Base-by-base conservation (phyloP, 139 green algal genomes). In the Volvox reticuliferus region DNA sequence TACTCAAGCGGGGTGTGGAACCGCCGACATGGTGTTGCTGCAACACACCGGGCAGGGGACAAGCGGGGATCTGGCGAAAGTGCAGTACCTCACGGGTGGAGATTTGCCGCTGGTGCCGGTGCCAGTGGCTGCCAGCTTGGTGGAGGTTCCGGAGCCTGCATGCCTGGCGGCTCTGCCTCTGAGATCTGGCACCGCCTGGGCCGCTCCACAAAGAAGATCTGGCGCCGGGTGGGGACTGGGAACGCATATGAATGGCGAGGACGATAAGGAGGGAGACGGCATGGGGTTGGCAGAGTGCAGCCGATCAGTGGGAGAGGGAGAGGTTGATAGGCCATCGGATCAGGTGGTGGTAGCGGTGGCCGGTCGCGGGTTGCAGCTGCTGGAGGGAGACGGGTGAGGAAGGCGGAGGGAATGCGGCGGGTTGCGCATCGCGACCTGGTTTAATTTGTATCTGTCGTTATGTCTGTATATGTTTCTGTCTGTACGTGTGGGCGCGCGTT, bases 131-230 rank as follows among this genome's bases (percentile, higher is more conserved):
- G 86, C 86, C 13, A 50, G 16, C 22, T 1, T 24, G 50, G 26
- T 83, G 71, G 86, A 90, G 0, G 71, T 90, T 68, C 86, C 86
- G 30, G 86, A 90, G 50, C 86, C 86, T 0, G 86, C 86, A 14
- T 90, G 86, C 32, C 71, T 90, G 50, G 30, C 50, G 19, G 73
- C 73, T 44, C 26, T 89, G 16, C 61, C 26, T 1, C 61, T 87
- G 80, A 61, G 32, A 18, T 20, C 17, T 12, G 12, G 12, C 28
- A 30, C 24, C 18, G 80, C 80, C 12, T 18, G 79, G 79, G 9
- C 30, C n/a, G 63, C 37, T 32, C 50, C 30, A 37, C 0, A 55
- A n/a, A 6, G 44, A 21, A 71, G 44, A 24, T n/a, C 24, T 33
- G 81, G 22, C 20, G 28, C n/a, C 1, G 18, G 26, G 2, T 55